Conservation (phyloP, 352 stramenopile species). For the Phytophthora podocarpi region DNA sequence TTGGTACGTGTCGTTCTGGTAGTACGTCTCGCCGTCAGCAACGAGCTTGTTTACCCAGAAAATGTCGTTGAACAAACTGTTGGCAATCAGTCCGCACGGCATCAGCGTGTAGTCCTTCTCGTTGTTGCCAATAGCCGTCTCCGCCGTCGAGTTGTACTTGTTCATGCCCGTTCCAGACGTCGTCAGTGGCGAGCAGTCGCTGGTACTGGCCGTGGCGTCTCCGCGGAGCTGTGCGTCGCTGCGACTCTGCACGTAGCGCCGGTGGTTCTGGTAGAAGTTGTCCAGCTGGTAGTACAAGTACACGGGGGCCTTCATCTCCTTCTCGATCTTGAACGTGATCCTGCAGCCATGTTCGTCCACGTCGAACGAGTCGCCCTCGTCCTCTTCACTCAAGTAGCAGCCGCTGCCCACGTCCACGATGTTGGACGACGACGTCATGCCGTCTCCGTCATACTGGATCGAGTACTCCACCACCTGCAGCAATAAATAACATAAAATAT, state of each 20-base stretch:
- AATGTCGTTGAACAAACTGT: conserved; percentile 98
- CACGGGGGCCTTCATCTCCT: conserved; percentile 96
- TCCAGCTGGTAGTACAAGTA: conserved; percentile 99
- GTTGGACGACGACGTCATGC: conserved; percentile 55
- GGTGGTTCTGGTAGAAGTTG: conserved; percentile 99
- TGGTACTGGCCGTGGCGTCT: conserved; percentile 57
- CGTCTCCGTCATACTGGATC: conserved; percentile 88
- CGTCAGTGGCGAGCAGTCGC: conserved; percentile 88
- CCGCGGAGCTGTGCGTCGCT: conserved; percentile 92
- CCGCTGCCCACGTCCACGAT: conserved; percentile 60
- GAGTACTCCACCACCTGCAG: conserved; percentile 88
- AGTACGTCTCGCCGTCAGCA: conserved; percentile 48
- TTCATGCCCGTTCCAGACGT: conserved; percentile 31
- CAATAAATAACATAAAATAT: conserved; percentile 2
- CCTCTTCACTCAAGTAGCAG: conserved; percentile 66
- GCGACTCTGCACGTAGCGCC: conserved; percentile 91
- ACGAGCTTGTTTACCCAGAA: conserved; percentile 87
- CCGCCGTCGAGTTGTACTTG: conserved; percentile 80
- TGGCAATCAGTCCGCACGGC: conserved; percentile 98
- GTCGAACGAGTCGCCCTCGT: conserved; percentile 74
- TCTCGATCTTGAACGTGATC: conserved; percentile 87
- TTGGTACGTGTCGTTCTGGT: conserved; percentile 67
- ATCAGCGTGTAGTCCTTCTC: conserved; percentile 85
- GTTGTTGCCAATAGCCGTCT: conserved; percentile 42
- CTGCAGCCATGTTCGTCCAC: conserved; percentile 61